Evolutionary conservation across 108 stramenopile genomes (phyloP), one percentile per base, ranked within the genome.

Genomic region (Nitzschia sp.): DNA sequence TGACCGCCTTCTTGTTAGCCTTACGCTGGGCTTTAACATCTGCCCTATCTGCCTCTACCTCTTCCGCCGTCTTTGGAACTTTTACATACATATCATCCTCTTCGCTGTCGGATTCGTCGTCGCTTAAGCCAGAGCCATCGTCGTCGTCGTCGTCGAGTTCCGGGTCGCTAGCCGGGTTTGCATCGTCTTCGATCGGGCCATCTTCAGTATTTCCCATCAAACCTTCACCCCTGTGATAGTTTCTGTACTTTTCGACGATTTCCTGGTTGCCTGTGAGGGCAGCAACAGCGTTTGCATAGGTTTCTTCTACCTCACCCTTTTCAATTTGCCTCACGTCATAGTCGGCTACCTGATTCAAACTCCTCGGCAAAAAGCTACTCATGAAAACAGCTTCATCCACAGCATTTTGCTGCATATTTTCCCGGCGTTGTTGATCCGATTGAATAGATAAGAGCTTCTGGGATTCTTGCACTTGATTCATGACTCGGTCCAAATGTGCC

Each of bases 371-470:
- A 69, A 91, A 96, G 63, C 91, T 91, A 53, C 84, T 85, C 95
- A 96, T 96, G 73, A 96, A 96, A 11, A 96, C 95, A 16, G 92
- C 92, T 66, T 96, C 95, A 58, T 91, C 90, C 41, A 92, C 90
- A 0, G 71, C 69, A 56, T 92, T 85, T 58, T 86, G 87, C 58
- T 93, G 92, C 45, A 72, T 54, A n/a, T 66, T 52, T 60, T 75
- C 64, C 8, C 88, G 76, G 36, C 87, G 69, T 33, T 85, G 81
- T 36, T 86, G 57, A 25, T 88, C 87, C 30, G 84, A 66, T 55
- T 72, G 73, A 26, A 63, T 58, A 36, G 74, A 66, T 59, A 80
- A 58, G 26, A 44, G 25, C 22, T 36, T 63, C 0, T 65, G 73
- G 11, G 73, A 63, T 2, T 38, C 63, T 45, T 84, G 89, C 2